phyloP scores from a whole-genome alignment of 768 basidiomycete species.

The Tylopilus sp. region DNA sequence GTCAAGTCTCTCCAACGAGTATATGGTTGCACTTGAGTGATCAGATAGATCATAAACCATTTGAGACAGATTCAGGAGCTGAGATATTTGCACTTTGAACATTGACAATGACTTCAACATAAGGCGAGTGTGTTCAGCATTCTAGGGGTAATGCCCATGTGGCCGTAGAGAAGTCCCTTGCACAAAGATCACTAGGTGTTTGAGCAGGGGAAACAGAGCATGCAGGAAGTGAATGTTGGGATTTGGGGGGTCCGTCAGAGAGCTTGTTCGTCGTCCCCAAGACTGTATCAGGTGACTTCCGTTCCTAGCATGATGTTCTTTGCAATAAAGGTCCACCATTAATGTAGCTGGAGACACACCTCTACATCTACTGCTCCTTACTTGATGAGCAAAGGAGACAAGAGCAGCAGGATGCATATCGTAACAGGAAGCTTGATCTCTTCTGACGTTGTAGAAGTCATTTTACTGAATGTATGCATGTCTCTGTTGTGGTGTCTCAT shows the following conservation, averaged over 20 bases:
- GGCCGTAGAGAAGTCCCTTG: slow-evolving; percentile 7
- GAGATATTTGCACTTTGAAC: slow-evolving; percentile 65
- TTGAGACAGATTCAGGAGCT: slow-evolving; percentile 46
- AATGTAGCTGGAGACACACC: slow-evolving; percentile 59
- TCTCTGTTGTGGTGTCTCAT: too few species aligned
- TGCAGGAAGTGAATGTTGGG: slow-evolving; percentile 14
- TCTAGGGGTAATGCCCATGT: slow-evolving; percentile 24
- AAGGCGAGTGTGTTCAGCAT: slow-evolving; percentile 61
- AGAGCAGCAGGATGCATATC: too few species aligned
- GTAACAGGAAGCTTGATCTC: too few species aligned
- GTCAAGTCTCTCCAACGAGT: slow-evolving; percentile 66
- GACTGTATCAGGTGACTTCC: slow-evolving; percentile 17
- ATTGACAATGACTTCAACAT: slow-evolving; percentile 66
- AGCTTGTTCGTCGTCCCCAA: slow-evolving; percentile 24
- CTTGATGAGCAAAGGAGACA: too few species aligned
- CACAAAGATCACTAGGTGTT: slow-evolving; percentile 15
- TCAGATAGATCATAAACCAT: slow-evolving; percentile 53
- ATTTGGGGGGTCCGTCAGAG: slow-evolving; percentile 19
- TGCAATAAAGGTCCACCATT: slow-evolving; percentile 48
- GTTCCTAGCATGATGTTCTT: slow-evolving; percentile 12
- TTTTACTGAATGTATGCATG: too few species aligned
- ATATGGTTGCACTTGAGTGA: slow-evolving; percentile 61
- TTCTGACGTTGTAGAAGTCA: too few species aligned
- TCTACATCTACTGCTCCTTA: too few species aligned
- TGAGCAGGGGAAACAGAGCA: slow-evolving; percentile 14